Conservation (phyloP, 805 yeast species). For the Yamadazyma paraphyllophila region DNA sequence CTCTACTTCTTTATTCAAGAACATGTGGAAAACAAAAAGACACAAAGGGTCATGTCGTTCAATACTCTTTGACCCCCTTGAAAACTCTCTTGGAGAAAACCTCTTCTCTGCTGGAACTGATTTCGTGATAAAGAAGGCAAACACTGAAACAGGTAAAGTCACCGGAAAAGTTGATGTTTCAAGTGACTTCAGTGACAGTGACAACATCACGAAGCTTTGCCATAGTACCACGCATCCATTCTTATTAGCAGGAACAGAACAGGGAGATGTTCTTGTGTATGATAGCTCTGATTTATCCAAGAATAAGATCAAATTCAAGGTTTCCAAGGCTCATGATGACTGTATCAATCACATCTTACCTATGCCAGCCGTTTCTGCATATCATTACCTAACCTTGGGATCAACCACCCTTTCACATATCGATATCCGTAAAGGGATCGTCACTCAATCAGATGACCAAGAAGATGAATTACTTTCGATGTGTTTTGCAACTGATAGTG, state of each 20-base stretch:
- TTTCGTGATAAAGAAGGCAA: constrained; percentile 71
- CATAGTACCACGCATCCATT: constrained; percentile 48
- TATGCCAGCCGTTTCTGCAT: constrained; percentile 61
- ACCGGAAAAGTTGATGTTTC: constrained; percentile 45
- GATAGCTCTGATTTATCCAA: constrained; percentile 55
- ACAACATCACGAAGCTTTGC: constrained; percentile 42
- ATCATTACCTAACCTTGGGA: constrained; percentile 78
- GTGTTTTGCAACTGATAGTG: constrained; percentile 56
- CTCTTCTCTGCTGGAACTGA: constrained; percentile 79
- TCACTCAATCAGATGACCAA: constrained; percentile 78
- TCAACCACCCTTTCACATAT: constrained; percentile 77
- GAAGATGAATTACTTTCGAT: constrained; percentile 88
- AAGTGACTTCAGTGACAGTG: constrained; percentile 22
- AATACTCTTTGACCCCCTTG: constrained; percentile 58
- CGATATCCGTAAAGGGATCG: constrained; percentile 71
- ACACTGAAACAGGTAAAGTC: constrained; percentile 72
- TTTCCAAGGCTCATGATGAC: constrained; percentile 66
- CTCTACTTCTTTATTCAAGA: constrained; percentile 28
- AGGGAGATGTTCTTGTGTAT: constrained; percentile 62
- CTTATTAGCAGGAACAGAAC: constrained; percentile 63
- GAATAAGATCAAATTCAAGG: constrained; percentile 39
- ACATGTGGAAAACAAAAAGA: constrained; percentile 81
- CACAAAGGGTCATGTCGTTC: constrained; percentile 88
- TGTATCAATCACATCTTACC: constrained; percentile 73
- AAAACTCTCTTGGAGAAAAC: constrained; percentile 43